These are phyloP conservation scores for Mycena amicta DNA, from an alignment of 768 basidiomycete species.

Conservation along the genomic window DNA sequence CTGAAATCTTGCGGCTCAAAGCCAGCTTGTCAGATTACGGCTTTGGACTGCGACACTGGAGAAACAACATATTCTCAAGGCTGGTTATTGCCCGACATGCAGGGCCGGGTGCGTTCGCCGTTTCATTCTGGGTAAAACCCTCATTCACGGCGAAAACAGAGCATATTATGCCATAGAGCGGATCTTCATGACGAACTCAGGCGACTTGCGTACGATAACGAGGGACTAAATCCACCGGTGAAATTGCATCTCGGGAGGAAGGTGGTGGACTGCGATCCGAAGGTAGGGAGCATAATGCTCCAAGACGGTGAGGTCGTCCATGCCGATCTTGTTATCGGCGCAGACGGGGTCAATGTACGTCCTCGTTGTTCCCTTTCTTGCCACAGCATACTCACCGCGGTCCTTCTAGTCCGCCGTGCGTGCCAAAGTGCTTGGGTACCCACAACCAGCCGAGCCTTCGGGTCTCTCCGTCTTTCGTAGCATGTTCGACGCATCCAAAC, in stretches of 20 bases:
- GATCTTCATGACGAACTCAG: slow-evolving; percentile 15
- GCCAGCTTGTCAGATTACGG: neutral
- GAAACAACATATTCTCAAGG: neutral
- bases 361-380: no score
- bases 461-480: slow-evolving; percentile 15
- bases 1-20: no score
- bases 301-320: slow-evolving; percentile 35
- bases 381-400: no score
- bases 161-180: slow-evolving; percentile 7
- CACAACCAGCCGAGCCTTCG: neutral
- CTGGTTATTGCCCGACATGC: neutral
- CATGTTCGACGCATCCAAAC: slow-evolving; percentile 5
- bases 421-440: neutral
- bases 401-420: slow-evolving; percentile 6
- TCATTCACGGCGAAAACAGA: no score
- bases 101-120: slow-evolving; percentile 1
- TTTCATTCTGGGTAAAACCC: no score
- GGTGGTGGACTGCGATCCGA: slow-evolving; percentile 20
- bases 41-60: neutral
- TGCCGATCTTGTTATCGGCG: slow-evolving; percentile 39
- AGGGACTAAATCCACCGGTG: slow-evolving; percentile 4
- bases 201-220: slow-evolving; percentile 3
- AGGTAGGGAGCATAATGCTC: slow-evolving; percentile 35
- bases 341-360: slow-evolving; percentile 32
- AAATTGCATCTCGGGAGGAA: slow-evolving; percentile 9